These are phyloP conservation scores for Kwoniella dejecticola DNA, from an alignment of 768 basidiomycete genomes.

Conservation along the genomic window DNA sequence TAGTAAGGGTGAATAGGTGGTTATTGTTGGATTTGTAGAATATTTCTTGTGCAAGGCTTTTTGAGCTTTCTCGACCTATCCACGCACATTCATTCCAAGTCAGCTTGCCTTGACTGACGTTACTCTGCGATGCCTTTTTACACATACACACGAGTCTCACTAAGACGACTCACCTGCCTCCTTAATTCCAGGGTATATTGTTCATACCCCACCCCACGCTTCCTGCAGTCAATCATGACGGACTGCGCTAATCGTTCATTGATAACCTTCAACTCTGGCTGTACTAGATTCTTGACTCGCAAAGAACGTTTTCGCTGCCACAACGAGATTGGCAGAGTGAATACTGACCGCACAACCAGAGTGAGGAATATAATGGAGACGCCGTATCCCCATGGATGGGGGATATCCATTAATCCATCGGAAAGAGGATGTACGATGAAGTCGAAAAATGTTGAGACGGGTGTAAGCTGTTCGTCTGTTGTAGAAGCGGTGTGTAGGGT, in stretches of 20 bases:
- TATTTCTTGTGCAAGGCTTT: slow-evolving; percentile 37
- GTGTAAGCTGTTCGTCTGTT: slow-evolving; percentile 10
- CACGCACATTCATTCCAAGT: no score
- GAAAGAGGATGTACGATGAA: slow-evolving; percentile 33
- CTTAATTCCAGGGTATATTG: slow-evolving; percentile 52
- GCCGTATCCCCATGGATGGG: slow-evolving; percentile 42
- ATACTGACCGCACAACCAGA: slow-evolving; percentile 42
- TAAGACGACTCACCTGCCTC: slow-evolving; percentile 37
- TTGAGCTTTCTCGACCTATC: slow-evolving; percentile 45
- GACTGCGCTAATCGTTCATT: slow-evolving; percentile 43
- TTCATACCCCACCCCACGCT: slow-evolving; percentile 46
- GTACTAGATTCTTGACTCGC: slow-evolving; percentile 44
- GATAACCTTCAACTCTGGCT: slow-evolving; percentile 46
- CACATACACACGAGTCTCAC: neutral
- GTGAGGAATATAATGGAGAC: slow-evolving; percentile 54
- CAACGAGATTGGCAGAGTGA: slow-evolving; percentile 54
- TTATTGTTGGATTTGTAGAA: slow-evolving; percentile 51
- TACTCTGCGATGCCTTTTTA: no score
- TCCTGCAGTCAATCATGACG: slow-evolving; percentile 47
- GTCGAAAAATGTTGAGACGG: slow-evolving; percentile 11
- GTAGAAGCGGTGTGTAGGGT: neutral
- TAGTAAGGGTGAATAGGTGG: slow-evolving; percentile 49
- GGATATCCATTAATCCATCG: slow-evolving; percentile 33
- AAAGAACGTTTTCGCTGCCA: slow-evolving; percentile 52
- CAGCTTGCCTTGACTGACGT: no score